Evolutionary conservation across 2,329 filamentous ascomycete genomes (phyloP), one percentile per base, ranked within the genome.

Genomic region (Venturia pyrina): DNA sequence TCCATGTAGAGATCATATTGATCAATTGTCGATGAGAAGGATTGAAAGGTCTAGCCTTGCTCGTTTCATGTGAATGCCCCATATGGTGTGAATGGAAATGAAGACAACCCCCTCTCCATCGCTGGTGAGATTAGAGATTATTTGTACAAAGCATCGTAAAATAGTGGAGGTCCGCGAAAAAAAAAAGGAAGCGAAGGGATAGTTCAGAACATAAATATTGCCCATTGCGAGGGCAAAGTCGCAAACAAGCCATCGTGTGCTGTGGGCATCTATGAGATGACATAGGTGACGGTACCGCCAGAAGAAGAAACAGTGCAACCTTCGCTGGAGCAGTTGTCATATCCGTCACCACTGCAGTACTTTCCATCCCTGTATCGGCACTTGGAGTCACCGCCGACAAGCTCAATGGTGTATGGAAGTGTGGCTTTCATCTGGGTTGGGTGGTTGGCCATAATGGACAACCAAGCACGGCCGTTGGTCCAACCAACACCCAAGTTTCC

Each of bases 391-490:
- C 90, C 88, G 65, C 91, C 92, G 73, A 71, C 80, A 70, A 97
- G 89, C 72, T 87, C 84, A 73, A 97, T 86, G 74, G 89, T 89
- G 80, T 89, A 96, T 76, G 92, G 83, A 48, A 96, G 87, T 68
- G 80, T 77, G 48, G 85, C 87, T 21, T 77, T 75, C 71, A 86
- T 44, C 37, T 67, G 91, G 66, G 90, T 96, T 6, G 92, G 91
- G 68, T 78, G 73, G 81, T 98, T 97, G 75, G 87, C 87, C 83
- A 93, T 91, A 76, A 97, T 86, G 62, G 90, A 92, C 67, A 96
- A 80, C 81, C 86, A 98, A 56, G 89, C 95, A 69, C 78, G 79
- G 73, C 89, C 87, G 71, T 83, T 76, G 74, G 82, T 85, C 77
- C 86, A 85, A 68, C 93, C 91, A 68, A 92, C 87, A 75, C 93